Conservation (phyloP, 352 stramenopile species). For the Peronospora belbahrii region DNA sequence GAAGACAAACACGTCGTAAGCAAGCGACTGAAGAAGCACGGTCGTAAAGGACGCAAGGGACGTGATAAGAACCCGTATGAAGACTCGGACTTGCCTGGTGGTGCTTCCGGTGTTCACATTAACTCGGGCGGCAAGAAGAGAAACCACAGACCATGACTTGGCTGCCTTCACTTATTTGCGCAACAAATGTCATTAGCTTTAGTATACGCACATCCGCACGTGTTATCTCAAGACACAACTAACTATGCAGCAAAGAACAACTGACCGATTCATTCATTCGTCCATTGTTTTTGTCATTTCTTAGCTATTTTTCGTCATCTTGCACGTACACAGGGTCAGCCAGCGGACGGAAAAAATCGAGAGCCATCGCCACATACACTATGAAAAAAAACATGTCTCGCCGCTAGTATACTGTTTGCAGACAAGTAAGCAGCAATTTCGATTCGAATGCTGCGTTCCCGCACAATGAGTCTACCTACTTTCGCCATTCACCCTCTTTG, state of each 20-base stretch:
- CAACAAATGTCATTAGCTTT: neutral
- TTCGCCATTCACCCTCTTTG: constrained; percentile 15
- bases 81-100: constrained; percentile 64
- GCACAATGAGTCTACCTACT: constrained; percentile 17
- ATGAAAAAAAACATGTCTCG: constrained; percentile 28
- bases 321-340: constrained; percentile 21
- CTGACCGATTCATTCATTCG: constrained; percentile 23
- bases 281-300: constrained; percentile 28
- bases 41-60: constrained; percentile 94
- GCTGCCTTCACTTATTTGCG: constrained; percentile 1
- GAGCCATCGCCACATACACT: constrained; percentile 19
- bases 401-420: constrained; percentile 12
- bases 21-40: constrained; percentile 89
- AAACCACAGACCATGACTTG: constrained; percentile 36
- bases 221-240: neutral
- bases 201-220: neutral
- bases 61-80: constrained; percentile 97
- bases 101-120: constrained; percentile 45
- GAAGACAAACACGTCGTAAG: constrained; percentile 66
- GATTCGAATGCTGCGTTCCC: neutral
- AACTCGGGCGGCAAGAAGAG: constrained; percentile 74
- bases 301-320: constrained; percentile 25
- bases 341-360: constrained; percentile 15
- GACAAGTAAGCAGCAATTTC: constrained; percentile 8
- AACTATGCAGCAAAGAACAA: constrained; percentile 1